Base-by-base conservation (phyloP, 1,284 basidiomycete genomes). In the Mycena sp. region DNA sequence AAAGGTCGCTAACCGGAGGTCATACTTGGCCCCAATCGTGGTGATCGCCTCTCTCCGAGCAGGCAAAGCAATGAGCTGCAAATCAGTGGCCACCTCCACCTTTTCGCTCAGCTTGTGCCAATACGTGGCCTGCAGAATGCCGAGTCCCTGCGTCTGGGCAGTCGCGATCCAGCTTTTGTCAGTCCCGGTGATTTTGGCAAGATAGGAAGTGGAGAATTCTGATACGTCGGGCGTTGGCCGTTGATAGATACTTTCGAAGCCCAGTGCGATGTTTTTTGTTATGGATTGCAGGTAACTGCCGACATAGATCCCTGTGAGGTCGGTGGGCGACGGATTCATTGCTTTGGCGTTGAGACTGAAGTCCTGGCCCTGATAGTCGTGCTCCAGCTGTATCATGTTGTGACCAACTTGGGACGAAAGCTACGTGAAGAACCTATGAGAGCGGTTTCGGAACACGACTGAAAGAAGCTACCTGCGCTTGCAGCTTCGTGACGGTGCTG, bases 1-100 rank as follows among this genome's bases (percentile, higher is more conserved):
- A 84, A 98, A 96, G 6, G 94, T 95, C 19, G 96, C 87, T 86
- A 95, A 90, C 62, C 97, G 87, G 71, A 99, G 91, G 77, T 99
- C 97, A 77, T 97, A 99, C 81, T 98, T 98, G 63, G 95, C 95
- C 54, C 95, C 97, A 21, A 99, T 77, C 21, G 96, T 98, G 14
- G 96, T 93, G 51, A 96, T 81, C 9, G 97, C 97, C 73, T 98
- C 96, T 71, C 98, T 85, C 76, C 94, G 90, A 62, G 84, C 80
- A 3, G 91, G 90, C 44, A 89, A 85, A 55, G 92, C 88, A 64
- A 96, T 85, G 61, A 97, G 79, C 76, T 96, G 91, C 68, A 99
- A 80, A 74, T 99, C 97, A 35, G 95, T 95, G 16, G 94, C 98
- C n/a, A 97, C 95, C 64, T 99, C 97, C n/a, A 99, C 93, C 80